Evolutionary conservation across 2,329 filamentous ascomycete species (phyloP).

Genomic region (Rhexocercosporidium sp.): DNA sequence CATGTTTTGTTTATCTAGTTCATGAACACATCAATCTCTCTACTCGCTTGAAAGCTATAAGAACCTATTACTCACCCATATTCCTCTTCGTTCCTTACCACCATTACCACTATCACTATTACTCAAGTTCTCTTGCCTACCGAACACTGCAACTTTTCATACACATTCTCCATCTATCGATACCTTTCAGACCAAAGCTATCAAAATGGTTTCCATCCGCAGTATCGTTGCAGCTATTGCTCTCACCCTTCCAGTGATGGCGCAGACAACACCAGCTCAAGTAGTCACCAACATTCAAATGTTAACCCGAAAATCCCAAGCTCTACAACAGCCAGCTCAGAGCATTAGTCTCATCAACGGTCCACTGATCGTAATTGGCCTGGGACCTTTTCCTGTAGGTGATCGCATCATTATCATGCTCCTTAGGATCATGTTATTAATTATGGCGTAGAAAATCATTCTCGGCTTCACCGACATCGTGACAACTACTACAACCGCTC

Average conservation of each 20-base stretch:
- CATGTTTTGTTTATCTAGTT: too few relatives aligned
- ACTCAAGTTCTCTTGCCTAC: too few relatives aligned
- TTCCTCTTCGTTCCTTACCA: too few relatives aligned
- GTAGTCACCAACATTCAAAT: conserved; percentile 35
- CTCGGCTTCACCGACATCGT: conserved; percentile 42
- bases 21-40: too few relatives aligned
- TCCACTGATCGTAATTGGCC: conserved; percentile 36
- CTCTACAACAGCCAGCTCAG: conserved; percentile 38
- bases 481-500: conserved; percentile 25
- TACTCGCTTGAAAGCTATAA: too few relatives aligned
- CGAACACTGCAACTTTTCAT: too few relatives aligned
- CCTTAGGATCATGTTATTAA: background rate
- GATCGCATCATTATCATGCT: background rate
- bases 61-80: too few relatives aligned
- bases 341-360: conserved; percentile 39
- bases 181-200: too few relatives aligned
- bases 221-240: background rate
- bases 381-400: conserved; percentile 43
- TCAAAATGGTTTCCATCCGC: conserved; percentile 2
- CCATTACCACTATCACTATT: too few relatives aligned
- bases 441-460: conserved; percentile 37
- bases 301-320: conserved; percentile 37
- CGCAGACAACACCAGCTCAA: conserved; percentile 21
- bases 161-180: too few relatives aligned
- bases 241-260: background rate